Conservation (phyloP, 306 rosid genomes). For the Sicyos edulis region DNA sequence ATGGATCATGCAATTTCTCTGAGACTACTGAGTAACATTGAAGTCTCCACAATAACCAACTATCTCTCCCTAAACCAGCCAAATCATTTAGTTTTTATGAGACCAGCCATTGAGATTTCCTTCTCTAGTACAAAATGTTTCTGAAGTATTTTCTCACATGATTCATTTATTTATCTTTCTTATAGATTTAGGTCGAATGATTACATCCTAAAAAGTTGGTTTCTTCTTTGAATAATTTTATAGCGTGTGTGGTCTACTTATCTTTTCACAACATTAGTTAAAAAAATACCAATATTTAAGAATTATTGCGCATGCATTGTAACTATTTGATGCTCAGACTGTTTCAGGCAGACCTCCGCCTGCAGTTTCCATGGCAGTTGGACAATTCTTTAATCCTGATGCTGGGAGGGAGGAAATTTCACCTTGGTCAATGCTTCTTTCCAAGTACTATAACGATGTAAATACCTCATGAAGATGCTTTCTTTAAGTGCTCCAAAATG, state of each 20-base stretch:
- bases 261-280: conserved; percentile 4
- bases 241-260: not conserved
- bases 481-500: conserved; percentile 4
- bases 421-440: conserved; percentile 66
- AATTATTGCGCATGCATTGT: conserved; percentile 24
- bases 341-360: conserved; percentile 99
- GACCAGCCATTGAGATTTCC: not conserved
- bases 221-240: conserved; percentile 8
- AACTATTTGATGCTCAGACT: conserved; percentile 60
- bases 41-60: too few species aligned
- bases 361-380: conserved; percentile 98
- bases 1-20: too few species aligned
- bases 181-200: conserved; percentile 4
- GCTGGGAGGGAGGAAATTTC: conserved; percentile 70
- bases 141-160: not conserved
- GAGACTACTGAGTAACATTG: too few species aligned
- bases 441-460: conserved; percentile 69
- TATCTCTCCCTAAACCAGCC: too few species aligned
- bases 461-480: conserved; percentile 25
- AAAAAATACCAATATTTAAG: not conserved
- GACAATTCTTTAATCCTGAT: conserved; percentile 83
- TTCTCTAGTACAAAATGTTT: not conserved
- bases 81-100: too few species aligned
- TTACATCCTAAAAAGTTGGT: not conserved
- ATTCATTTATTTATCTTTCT: not conserved